phyloP scores from a whole-genome alignment of 495 filamentous ascomycete genomes.

The Penicillium tannophilum region DNA sequence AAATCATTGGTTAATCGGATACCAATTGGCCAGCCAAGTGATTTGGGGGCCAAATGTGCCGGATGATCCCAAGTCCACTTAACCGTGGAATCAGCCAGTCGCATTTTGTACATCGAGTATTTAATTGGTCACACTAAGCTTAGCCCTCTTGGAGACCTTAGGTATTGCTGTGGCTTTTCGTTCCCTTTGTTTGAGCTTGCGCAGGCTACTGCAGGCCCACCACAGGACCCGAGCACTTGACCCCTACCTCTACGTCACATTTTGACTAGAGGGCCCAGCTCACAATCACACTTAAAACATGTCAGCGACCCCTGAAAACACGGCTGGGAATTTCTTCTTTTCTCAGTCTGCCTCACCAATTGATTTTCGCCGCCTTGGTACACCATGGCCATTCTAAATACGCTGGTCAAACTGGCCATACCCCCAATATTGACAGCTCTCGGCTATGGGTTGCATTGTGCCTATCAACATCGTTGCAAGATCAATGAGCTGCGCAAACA shows the following conservation, averaged over 20 bases:
- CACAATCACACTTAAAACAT: no score
- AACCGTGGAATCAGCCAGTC: not conserved
- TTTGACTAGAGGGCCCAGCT: no score
- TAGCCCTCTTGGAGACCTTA: not conserved
- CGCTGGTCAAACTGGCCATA: constrained; percentile 1
- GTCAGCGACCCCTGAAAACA: not conserved
- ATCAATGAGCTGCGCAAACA: constrained; percentile 8
- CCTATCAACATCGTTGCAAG: constrained; percentile 1
- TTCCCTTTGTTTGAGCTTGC: not conserved
- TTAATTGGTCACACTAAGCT: not conserved
- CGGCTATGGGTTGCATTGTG: not conserved
- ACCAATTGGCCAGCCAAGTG: not conserved
- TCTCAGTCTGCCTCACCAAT: not conserved
- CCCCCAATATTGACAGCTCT: not conserved
- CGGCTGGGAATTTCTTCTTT: not conserved
- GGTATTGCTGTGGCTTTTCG: no score
- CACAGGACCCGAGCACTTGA: no score
- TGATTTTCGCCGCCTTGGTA: not conserved
- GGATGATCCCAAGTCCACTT: not conserved
- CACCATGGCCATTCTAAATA: not conserved
- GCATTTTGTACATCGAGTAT: not conserved
- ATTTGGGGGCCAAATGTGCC: not conserved
- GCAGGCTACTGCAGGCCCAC: no score
- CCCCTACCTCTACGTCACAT: no score
- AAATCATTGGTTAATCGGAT: not conserved